phyloP scores from a whole-genome alignment of 1,284 basidiomycete species.

The Microbotryum lychnidis-dioicae region DNA sequence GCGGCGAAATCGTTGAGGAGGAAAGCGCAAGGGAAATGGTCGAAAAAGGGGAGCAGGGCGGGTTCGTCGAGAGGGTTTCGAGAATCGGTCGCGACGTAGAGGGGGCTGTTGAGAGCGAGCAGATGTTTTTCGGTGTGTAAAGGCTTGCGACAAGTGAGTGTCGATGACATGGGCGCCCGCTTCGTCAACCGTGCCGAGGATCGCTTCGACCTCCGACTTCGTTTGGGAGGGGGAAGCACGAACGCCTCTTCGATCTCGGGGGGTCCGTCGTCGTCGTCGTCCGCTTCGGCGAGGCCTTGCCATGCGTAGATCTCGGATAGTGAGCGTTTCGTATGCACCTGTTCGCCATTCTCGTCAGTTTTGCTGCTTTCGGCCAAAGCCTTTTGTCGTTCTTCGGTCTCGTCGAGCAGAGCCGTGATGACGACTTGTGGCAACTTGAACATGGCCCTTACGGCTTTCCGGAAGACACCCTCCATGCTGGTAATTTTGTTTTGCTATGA shows the following conservation, averaged over 20 bases:
- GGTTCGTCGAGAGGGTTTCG: conserved; percentile 16
- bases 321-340: background rate
- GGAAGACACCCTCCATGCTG: conserved; percentile 11
- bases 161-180: background rate
- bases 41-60: conserved; percentile 17
- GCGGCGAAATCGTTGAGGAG: conserved; percentile 17
- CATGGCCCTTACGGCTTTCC: conserved; percentile 4
- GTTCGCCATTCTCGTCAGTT: background rate
- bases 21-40: conserved; percentile 28
- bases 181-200: background rate
- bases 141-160: conserved; percentile 16
- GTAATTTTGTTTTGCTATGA: too few relatives aligned
- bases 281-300: background rate
- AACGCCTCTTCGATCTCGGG: background rate
- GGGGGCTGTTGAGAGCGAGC: conserved; percentile 23
- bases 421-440: conserved; percentile 7
- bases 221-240: background rate
- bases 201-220: background rate
- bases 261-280: background rate
- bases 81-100: conserved; percentile 33
- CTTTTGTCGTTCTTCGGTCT: background rate
- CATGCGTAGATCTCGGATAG: too few relatives aligned
- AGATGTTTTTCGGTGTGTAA: conserved; percentile 17
- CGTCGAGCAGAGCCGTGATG: conserved; percentile 4
- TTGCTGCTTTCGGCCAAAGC: background rate